Base-by-base conservation (phyloP, 768 basidiomycete genomes). In the Trametes meyenii region DNA sequence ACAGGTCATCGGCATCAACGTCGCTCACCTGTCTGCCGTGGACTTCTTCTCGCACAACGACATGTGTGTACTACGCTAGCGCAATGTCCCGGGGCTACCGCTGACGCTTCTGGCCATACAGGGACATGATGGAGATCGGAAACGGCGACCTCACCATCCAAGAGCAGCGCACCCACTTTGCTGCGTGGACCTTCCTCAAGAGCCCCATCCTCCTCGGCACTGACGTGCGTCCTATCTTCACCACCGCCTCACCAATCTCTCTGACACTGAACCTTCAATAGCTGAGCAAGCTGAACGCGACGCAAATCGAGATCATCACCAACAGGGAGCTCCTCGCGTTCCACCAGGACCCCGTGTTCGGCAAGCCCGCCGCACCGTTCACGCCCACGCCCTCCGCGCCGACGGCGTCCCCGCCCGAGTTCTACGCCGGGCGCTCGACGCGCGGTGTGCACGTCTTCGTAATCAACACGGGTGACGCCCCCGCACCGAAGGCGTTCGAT, bases 121-220 rank as follows among this genome's bases (percentile, higher is more conserved):
- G 66, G 66, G 83, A 84, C 67, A 84, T 84, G 83, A 80, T 80
- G 78, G 77, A 81, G 62, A 79, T 81, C 26, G 61, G 83, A 36
- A 85, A 85, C 63, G 83, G 83, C 3, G 73, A 69, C 38, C 70
- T 83, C 19, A 81, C 81, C 1, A 72, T 80, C 24, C 68, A 79
- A 60, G 83, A 85, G 62, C 74, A 84, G 46, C 77, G 83, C 6
- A 83, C 83, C 10, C 83, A 85, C 71, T 84, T 85, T 58, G 81
- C 83, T n/a, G 80, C 77, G 26, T 85, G 83, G 83, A 74, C 73
- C n/a, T 82, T 83, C 67, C 70, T 84, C 63, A 84, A 84, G 67
- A 83, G 82, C 60, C 83, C 83, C 2, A 83, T 85, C 52, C 71
- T 85, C n/a, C 71, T 84, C 2, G 75, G 75, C 16, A 76, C 75